Conservation (phyloP, 495 filamentous ascomycete species). For the Penicillium tannophilum region DNA sequence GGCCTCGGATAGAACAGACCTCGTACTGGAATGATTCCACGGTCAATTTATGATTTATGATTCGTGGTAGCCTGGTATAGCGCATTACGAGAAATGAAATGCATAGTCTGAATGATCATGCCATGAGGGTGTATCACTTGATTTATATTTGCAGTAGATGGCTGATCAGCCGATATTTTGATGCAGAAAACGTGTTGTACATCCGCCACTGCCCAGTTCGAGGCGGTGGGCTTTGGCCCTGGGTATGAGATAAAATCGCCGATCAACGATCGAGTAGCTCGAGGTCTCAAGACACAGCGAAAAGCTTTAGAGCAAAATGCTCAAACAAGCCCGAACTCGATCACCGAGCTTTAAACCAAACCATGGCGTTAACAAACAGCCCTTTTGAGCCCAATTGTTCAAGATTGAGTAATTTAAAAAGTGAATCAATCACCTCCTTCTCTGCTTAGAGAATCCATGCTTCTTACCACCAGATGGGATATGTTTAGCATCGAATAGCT, state of each 20-base stretch:
- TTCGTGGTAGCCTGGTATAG: not conserved
- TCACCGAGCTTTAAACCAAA: not conserved
- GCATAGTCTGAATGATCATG: not conserved
- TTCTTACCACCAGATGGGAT: slow-evolving; percentile 36
- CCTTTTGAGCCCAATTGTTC: not conserved
- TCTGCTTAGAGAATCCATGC: slow-evolving; percentile 38
- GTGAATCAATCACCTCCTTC: slow-evolving; percentile 33
- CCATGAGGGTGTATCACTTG: not conserved
- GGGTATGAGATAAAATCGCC: not conserved
- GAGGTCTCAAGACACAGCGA: not conserved
- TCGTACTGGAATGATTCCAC: not conserved
- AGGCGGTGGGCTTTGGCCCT: not conserved
- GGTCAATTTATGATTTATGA: slow-evolving; percentile 12
- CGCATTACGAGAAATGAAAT: slow-evolving; percentile 6
- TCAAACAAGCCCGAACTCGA: not conserved
- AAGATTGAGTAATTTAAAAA: not conserved
- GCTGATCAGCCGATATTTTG: not conserved
- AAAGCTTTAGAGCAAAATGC: not conserved
- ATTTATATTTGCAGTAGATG: not conserved
- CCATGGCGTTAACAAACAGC: not conserved
- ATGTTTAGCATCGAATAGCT: slow-evolving; percentile 54
- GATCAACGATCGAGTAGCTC: not conserved
- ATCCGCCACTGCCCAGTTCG: not conserved
- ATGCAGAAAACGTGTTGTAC: not conserved
- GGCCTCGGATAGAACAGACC: not conserved